Conservation (phyloP, 352 stramenopile species). For the Pythium monospermum region DNA sequence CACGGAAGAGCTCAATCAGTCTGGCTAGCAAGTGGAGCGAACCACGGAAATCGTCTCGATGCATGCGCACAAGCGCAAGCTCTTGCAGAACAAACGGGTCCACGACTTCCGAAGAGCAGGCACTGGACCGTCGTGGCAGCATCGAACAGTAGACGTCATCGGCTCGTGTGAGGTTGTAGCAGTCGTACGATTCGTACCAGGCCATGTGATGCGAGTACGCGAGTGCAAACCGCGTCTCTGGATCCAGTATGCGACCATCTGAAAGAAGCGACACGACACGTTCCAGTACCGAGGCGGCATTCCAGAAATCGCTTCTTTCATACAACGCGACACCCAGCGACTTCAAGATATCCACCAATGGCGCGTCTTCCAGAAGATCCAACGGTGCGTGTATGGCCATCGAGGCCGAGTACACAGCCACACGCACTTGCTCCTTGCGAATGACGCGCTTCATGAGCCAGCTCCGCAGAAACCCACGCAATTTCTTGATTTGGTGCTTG, state of each 20-base stretch:
- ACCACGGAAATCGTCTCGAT: constrained; percentile 37
- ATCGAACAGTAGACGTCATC: constrained; percentile 38
- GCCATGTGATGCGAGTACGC: constrained; percentile 65
- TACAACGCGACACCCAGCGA: constrained; percentile 40
- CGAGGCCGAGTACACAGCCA: constrained; percentile 23
- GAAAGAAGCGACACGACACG: constrained; percentile 17
- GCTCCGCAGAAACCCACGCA: constrained; percentile 29
- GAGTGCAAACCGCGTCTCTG: constrained; percentile 21
- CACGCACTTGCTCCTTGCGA: constrained; percentile 34
- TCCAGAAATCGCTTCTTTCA: constrained; percentile 46
- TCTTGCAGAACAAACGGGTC: constrained; percentile 56
- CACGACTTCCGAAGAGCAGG: constrained; percentile 5
- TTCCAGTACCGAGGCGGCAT: constrained; percentile 46
- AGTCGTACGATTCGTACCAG: constrained; percentile 58
- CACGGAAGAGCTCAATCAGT: constrained; percentile 57
- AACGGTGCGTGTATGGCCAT: constrained; percentile 1
- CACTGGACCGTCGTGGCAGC: too few relatives aligned
- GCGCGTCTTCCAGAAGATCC: constrained; percentile 10
- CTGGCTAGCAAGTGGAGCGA: constrained; percentile 50
- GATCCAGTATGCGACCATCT: too few relatives aligned
- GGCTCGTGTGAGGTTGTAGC: constrained; percentile 39
- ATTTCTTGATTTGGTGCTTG: constrained; percentile 28
- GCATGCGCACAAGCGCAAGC: constrained; percentile 57
- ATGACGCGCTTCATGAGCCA: constrained; percentile 45
- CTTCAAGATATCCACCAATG: constrained; percentile 30